phyloP scores from a whole-genome alignment of 495 filamentous ascomycete genomes.

The Lepraria neglecta region DNA sequence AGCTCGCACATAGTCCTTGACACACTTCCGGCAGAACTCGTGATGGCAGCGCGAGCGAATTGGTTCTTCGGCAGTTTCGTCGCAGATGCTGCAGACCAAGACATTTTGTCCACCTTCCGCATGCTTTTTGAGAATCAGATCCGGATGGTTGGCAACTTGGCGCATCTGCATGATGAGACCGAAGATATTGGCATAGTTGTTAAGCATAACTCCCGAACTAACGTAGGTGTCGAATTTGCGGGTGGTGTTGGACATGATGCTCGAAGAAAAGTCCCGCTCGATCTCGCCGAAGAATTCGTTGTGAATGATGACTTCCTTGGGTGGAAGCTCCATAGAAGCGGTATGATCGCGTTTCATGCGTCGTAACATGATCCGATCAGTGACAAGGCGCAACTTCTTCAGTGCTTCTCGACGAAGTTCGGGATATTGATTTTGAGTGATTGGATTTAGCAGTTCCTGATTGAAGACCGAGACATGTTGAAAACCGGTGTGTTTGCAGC shows the following conservation, averaged over 20 bases:
- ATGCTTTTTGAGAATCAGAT: constrained; percentile 84
- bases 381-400: constrained; percentile 73
- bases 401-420: constrained; percentile 59
- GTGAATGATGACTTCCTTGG: constrained; percentile 85
- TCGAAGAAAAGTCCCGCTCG: constrained; percentile 88
- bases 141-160: constrained; percentile 73
- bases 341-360: constrained; percentile 89
- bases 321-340: constrained; percentile 86
- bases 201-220: constrained; percentile 84
- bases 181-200: constrained; percentile 89
- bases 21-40: constrained; percentile 89
- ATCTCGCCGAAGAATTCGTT: constrained; percentile 94
- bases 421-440: constrained; percentile 46
- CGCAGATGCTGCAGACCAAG: constrained; percentile 86
- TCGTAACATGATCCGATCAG: constrained; percentile 87
- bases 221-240: constrained; percentile 94
- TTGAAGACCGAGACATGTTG: constrained; percentile 94
- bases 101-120: constrained; percentile 81
- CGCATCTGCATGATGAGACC: constrained; percentile 30
- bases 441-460: constrained; percentile 85
- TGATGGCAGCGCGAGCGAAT: constrained; percentile 88
- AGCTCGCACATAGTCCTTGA: constrained; percentile 72
- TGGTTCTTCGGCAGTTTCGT: constrained; percentile 90
- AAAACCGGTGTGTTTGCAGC: constrained; percentile 64
- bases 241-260: constrained; percentile 84